Evolutionary conservation across 345 rosid genomes (phyloP), one percentile per base, ranked within the genome.

Genomic region (Kernera saxatilis): DNA sequence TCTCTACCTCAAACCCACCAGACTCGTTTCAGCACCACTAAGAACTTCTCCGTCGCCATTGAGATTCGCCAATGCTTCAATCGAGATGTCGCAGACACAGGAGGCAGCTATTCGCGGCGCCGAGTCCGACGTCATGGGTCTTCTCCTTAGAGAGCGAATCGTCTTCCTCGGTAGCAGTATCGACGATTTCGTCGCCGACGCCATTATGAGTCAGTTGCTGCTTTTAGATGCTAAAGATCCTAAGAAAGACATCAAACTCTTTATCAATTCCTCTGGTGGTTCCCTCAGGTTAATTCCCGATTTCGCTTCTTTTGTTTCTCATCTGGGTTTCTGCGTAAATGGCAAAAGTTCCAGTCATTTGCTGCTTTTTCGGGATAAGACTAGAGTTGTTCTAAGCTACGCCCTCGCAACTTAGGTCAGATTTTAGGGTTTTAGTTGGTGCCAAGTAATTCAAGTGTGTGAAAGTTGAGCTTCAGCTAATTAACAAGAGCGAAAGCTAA

Each of bases 211-310:
- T 50, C 98, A 91, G 67, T 75, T 93, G 65, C 84, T 93, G 58
- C 86, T 93, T 21, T 80, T 93, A 70, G 98, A 93, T 65, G 96
- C 97, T 72, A 92, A 93, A 82, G 96, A 93, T 61, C 92, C 86
- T 44, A 87, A 85, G 27, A 85, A 84, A 70, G 98, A 93, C 74
- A 93, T 93, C 66, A 87, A 89, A 53, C 96, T 93, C 77, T 89
- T 93, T 70, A 69, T 93, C 61, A 91, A 91, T 54, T 89, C 88
- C 14, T 79, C 89, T 19, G 98, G 98, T 25, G 98, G 98, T 2
- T 91, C 98, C 53, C 88, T 91, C 78, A 93, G 98, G 98, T 89
- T 17, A 3, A 25, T 5, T 33, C 15, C 21, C 27, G 7, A 25
- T 33, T 41, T 35, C 30, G 10, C 26, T 36, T 41, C 43, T 23